Base-by-base conservation (phyloP, 495 filamentous ascomycete species). In the Jackrogersella minutella region DNA sequence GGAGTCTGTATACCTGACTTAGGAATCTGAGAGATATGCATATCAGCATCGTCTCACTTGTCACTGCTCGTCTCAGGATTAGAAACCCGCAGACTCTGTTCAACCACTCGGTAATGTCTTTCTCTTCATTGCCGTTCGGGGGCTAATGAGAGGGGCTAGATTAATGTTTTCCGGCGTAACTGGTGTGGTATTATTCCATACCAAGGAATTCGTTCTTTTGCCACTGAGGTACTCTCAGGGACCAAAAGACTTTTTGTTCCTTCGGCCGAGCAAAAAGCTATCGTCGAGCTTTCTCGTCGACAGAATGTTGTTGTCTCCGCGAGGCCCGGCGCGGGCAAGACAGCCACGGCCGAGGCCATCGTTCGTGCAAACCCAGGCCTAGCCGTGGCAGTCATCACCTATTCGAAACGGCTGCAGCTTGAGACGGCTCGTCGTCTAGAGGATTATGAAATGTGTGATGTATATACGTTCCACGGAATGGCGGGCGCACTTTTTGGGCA, bases 271-370 rank as follows among this genome's bases (percentile, higher is more conserved):
- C 46, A 50, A 16, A 13, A 50, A 31, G 28, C 5, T 9, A 50
- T 50, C 10, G 28, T 50, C 16, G 9, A 50, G 3, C 46, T 31
- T 31, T 50, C 46, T 33, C 46, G 46, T 17, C 26, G 17, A 14
- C 46, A 50, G 16, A 50, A 50, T 50, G 46, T 50, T 4, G 46
- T 50, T 14, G 46, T 50, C 24, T 50, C 46, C 8, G 46, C 46
- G 28, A 50, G 46, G n/a, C 46, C 46, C n/a, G 46, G 46, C n/a
- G 46, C 46, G 1, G 46, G 46, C 14, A 50, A 50, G 28, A 50
- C 46, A 31, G 46, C 46, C 10, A 50, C 46, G 7, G 46, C 46
- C 9, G 46, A 50, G 28, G 46, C 46, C n/a, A 50, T 50, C 14
- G 46, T 50, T 30, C 26, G n/a, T 19, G 46, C 46, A 31, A 50